Evolutionary conservation across 1,284 basidiomycete genomes (phyloP).

Genomic region (Tilletia caries): DNA sequence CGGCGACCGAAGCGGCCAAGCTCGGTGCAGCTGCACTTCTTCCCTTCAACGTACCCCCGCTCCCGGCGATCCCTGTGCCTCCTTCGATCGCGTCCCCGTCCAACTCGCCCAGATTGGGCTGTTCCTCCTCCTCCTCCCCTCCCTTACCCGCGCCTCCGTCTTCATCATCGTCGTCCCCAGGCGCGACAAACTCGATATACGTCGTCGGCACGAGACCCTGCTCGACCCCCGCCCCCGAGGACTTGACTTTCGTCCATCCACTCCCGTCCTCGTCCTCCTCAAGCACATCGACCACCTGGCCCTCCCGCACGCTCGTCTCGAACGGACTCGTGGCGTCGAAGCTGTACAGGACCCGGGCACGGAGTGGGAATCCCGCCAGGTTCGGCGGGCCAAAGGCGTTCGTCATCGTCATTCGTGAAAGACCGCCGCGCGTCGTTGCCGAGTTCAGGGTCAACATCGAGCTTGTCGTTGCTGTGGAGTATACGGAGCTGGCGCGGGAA

Average conservation of each 20-base stretch:
- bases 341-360: slow-evolving; percentile 21
- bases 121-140: neutral
- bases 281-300: slow-evolving; percentile 31
- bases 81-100: slow-evolving; percentile 1
- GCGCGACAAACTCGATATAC: slow-evolving; percentile 23
- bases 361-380: neutral
- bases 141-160: neutral
- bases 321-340: slow-evolving; percentile 36
- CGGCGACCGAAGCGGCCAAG: neutral
- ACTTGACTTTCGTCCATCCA: slow-evolving; percentile 36
- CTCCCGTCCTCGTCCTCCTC: slow-evolving; percentile 33
- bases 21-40: neutral
- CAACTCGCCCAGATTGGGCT: slow-evolving; percentile 1
- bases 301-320: slow-evolving; percentile 33
- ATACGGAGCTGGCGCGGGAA: neutral
- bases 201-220: slow-evolving; percentile 36
- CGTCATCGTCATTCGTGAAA: slow-evolving; percentile 1
- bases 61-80: neutral
- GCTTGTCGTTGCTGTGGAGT: neutral
- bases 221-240: slow-evolving; percentile 8
- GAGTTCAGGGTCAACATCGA: neutral
- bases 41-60: neutral
- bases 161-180: neutral
- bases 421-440: neutral
- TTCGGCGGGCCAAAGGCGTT: neutral